Evolutionary conservation across 495 filamentous ascomycete species (phyloP).

Genomic region (Bacidia rubella): DNA sequence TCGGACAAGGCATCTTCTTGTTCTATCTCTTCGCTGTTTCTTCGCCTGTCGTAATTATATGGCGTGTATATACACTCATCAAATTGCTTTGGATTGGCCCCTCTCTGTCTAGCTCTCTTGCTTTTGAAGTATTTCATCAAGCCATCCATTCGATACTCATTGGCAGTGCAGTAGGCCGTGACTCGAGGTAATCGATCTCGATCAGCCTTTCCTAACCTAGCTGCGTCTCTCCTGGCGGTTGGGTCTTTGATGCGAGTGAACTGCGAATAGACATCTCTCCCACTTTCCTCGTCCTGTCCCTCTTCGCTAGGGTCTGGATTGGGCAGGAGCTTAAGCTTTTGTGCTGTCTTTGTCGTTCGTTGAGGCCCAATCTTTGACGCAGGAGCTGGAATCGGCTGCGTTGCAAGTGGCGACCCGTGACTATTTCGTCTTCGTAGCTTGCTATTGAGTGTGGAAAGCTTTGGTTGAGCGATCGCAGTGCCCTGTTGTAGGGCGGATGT

Average conservation of each 20-base stretch:
- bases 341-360: conserved; percentile 82
- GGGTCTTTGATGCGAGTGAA: conserved; percentile 93
- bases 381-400: conserved; percentile 28
- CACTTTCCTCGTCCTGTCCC: conserved; percentile 69
- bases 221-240: conserved; percentile 83
- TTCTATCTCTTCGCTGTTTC: conserved; percentile 19
- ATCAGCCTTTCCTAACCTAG: conserved; percentile 84
- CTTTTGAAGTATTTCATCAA: conserved; percentile 84
- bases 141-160: conserved; percentile 74
- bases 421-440: conserved; percentile 78
- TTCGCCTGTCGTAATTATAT: conserved; percentile 53
- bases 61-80: conserved; percentile 96
- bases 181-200: conserved; percentile 76
- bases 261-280: conserved; percentile 91
- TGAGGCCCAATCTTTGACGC: conserved; percentile 84
- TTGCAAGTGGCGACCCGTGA: conserved; percentile 47
- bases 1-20: conserved; percentile 4
- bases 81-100: conserved; percentile 75
- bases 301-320: conserved; percentile 75
- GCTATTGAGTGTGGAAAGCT: conserved; percentile 72
- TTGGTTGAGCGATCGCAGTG: conserved; percentile 39
- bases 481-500: conserved; percentile 26
- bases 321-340: conserved; percentile 90
- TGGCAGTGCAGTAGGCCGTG: conserved; percentile 91
- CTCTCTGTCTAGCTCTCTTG: conserved; percentile 53